Evolutionary conservation across 352 stramenopile species (phyloP).

Genomic region (Elongisporangium senticosum): DNA sequence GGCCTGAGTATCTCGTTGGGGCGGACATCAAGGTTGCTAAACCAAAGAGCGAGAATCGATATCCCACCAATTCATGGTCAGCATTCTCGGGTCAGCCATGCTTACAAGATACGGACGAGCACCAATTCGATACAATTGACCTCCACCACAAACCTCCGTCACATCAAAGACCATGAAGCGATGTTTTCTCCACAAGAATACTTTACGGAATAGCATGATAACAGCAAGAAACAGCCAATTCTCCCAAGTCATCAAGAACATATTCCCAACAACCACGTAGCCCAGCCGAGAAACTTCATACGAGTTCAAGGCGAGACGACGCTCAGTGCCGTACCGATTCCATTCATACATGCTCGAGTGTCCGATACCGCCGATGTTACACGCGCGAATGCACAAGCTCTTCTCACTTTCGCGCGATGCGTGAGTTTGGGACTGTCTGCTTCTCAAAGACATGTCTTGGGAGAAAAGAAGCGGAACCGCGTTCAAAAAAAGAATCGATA

Average conservation of each 20-base stretch:
- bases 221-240: constrained; percentile 7
- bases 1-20: no score
- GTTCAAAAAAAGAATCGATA: constrained; percentile 12
- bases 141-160: background rate
- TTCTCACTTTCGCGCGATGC: no score
- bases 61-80: constrained; percentile 1
- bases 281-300: constrained; percentile 11
- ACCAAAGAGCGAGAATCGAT: background rate
- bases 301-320: background rate
- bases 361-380: no score
- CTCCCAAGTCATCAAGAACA: constrained; percentile 7
- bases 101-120: constrained; percentile 5
- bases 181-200: constrained; percentile 9
- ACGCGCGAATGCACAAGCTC: no score
- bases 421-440: no score
- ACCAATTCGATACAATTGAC: background rate
- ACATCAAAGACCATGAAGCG: constrained; percentile 7
- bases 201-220: constrained; percentile 1
- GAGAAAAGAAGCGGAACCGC: background rate
- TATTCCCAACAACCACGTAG: constrained; percentile 8
- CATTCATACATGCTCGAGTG: no score
- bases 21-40: no score
- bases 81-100: constrained; percentile 2
- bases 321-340: no score
- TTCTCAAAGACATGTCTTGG: no score